These are phyloP conservation scores for Anthracocystis walkeri DNA, from an alignment of 1,284 basidiomycete species.

Conservation along the genomic window DNA sequence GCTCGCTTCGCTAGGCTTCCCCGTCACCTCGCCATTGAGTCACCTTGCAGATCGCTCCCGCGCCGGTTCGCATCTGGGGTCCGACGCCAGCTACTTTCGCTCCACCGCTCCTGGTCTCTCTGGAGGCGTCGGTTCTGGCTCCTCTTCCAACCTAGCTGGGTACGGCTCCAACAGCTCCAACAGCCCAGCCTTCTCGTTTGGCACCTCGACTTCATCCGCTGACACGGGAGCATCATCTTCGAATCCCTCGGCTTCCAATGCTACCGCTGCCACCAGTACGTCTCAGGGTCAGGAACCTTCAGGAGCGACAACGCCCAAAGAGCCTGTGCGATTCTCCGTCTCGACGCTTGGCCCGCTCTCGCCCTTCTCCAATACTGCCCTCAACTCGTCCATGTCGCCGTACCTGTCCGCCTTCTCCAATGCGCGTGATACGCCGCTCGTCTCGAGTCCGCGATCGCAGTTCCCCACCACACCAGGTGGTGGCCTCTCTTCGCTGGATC, in stretches of 20 bases:
- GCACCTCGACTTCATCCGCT: slow-evolving; percentile 30
- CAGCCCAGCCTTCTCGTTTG: slow-evolving; percentile 48
- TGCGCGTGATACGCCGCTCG: slow-evolving; percentile 65
- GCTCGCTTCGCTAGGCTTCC: slow-evolving; percentile 47
- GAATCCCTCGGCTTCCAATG: slow-evolving; percentile 28
- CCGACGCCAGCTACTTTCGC: slow-evolving; percentile 51
- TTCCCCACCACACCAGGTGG: slow-evolving; percentile 37
- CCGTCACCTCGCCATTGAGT: slow-evolving; percentile 48
- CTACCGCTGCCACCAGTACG: slow-evolving; percentile 20
- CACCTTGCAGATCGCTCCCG: slow-evolving; percentile 48
- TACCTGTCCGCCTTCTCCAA: slow-evolving; percentile 68
- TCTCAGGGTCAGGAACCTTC: slow-evolving; percentile 35
- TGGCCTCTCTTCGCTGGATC: slow-evolving; percentile 36
- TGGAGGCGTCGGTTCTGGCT: slow-evolving; percentile 20
- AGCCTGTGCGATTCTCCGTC: slow-evolving; percentile 62
- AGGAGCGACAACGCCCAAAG: slow-evolving; percentile 48
- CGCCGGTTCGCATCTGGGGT: slow-evolving; percentile 28
- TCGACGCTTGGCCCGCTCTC: slow-evolving; percentile 60
- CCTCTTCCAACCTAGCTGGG: slow-evolving; percentile 19
- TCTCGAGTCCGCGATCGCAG: slow-evolving; percentile 57
- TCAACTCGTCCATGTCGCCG: slow-evolving; percentile 65
- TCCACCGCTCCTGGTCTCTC: slow-evolving; percentile 43
- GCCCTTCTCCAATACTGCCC: slow-evolving; percentile 66
- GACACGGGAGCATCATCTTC: slow-evolving; percentile 28
- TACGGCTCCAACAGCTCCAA: slow-evolving; percentile 34